phyloP scores from a whole-genome alignment of 2,329 filamentous ascomycete genomes.

The Ophiostoma ips region DNA sequence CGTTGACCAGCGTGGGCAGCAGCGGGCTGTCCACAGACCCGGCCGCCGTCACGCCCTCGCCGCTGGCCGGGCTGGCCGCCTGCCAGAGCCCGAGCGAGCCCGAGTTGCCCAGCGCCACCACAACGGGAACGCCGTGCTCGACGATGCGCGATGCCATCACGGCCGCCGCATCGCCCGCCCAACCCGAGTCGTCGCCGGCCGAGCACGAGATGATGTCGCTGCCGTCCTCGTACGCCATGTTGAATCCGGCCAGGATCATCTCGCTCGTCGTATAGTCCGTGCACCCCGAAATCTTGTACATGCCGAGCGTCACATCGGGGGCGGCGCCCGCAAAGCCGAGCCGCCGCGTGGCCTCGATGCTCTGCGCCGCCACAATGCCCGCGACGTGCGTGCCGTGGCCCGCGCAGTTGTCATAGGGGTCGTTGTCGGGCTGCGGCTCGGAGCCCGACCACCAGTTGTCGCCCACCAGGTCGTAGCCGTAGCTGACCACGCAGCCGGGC shows the following conservation, averaged over 20 bases:
- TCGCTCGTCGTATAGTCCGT: neutral
- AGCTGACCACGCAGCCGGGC: conserved; percentile 11
- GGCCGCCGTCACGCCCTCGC: neutral
- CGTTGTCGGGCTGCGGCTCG: conserved; percentile 34
- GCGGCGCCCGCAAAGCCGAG: neutral
- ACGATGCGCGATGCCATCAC: neutral
- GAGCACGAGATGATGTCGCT: neutral
- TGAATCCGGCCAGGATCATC: neutral
- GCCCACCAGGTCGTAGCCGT: conserved; percentile 12
- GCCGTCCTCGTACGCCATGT: neutral
- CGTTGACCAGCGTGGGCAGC: neutral
- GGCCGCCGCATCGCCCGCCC: neutral
- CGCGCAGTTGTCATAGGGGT: conserved; percentile 47
- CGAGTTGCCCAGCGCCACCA: neutral
- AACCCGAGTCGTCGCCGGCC: neutral
- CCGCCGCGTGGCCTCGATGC: neutral
- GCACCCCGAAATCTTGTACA: neutral
- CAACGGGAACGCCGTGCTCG: neutral
- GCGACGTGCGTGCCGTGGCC: conserved; percentile 26
- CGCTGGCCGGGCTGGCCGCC: neutral
- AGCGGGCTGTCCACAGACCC: neutral
- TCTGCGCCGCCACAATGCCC: neutral
- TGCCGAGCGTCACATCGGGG: neutral
- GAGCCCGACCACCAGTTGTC: conserved; percentile 16
- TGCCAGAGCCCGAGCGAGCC: neutral